Conservation (phyloP, 805 yeast species). For the Candida xiaguanensis region DNA sequence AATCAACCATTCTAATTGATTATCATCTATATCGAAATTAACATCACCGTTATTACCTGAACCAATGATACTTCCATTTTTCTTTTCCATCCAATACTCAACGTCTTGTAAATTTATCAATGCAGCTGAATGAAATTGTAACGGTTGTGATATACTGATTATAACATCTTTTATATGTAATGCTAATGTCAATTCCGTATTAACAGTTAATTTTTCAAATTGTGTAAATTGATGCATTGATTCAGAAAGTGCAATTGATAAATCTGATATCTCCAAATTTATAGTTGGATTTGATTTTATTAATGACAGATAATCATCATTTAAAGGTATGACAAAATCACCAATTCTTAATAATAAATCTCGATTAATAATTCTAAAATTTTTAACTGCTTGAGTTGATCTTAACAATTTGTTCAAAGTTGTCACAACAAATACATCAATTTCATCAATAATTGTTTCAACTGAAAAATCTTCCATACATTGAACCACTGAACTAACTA, state of each 20-base stretch:
- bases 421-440: constrained; percentile 58
- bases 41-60: constrained; percentile 20
- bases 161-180: constrained; percentile 25
- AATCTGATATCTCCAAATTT: constrained; percentile 2
- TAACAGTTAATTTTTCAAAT: constrained; percentile 1
- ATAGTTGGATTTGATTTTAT: constrained; percentile 2
- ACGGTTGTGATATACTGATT: constrained; percentile 8
- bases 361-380: constrained; percentile 49
- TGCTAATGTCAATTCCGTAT: constrained; percentile 22
- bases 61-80: constrained; percentile 13
- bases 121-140: constrained; percentile 18
- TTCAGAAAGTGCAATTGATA: constrained; percentile 6
- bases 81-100: constrained; percentile 34
- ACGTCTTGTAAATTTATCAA: constrained; percentile 22
- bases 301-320: constrained; percentile 10
- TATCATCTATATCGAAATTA: constrained; percentile 16
- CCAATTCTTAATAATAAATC: constrained; percentile 37
- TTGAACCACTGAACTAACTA: constrained; percentile 34
- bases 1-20: constrained; percentile 21
- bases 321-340: constrained; percentile 19
- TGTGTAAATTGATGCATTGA: constrained; percentile 6
- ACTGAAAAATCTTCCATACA: constrained; percentile 36
- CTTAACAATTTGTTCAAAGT: constrained; percentile 33
- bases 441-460: constrained; percentile 53
- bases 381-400: constrained; percentile 33